These are phyloP conservation scores for Hanseniaspora gamundiae DNA, from an alignment of 1,139 yeast genomes.

Conservation along the genomic window DNA sequence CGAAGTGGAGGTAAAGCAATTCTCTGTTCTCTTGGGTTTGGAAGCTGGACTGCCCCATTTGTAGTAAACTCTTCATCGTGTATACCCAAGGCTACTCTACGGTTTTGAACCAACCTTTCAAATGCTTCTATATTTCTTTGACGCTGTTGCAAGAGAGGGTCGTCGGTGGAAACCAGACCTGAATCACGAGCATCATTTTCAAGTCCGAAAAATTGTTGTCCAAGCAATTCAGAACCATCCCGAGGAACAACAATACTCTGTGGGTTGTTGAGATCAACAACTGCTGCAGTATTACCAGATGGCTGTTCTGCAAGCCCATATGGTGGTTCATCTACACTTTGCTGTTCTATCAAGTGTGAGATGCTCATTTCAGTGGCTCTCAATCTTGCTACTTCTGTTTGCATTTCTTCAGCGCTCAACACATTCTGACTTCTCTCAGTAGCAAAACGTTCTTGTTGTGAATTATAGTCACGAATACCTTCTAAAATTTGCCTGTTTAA, in stretches of 20 bases:
- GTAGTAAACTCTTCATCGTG: background rate
- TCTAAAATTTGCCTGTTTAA: conserved; percentile 1
- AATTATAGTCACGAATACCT: background rate
- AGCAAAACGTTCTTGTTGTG: background rate
- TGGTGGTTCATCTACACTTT: background rate
- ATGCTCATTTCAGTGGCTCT: background rate
- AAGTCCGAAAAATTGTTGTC: background rate
- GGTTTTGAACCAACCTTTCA: conserved; percentile 1
- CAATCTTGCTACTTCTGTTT: background rate
- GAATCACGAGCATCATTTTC: background rate
- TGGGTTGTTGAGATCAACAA: too few relatives aligned
- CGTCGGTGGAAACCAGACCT: background rate
- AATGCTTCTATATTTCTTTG: background rate
- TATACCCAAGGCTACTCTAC: background rate
- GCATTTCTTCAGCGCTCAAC: background rate
- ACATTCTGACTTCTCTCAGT: background rate
- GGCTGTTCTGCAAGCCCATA: too few relatives aligned
- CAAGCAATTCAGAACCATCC: background rate
- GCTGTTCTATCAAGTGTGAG: too few relatives aligned
- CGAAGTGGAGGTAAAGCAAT: conserved; percentile 8
- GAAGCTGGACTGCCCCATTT: background rate
- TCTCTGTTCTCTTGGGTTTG: conserved; percentile 11
- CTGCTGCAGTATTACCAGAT: too few relatives aligned
- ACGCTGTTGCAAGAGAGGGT: background rate
- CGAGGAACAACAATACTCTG: too few relatives aligned